phyloP scores from a whole-genome alignment of 768 basidiomycete species.

The Astraeus odoratus region DNA sequence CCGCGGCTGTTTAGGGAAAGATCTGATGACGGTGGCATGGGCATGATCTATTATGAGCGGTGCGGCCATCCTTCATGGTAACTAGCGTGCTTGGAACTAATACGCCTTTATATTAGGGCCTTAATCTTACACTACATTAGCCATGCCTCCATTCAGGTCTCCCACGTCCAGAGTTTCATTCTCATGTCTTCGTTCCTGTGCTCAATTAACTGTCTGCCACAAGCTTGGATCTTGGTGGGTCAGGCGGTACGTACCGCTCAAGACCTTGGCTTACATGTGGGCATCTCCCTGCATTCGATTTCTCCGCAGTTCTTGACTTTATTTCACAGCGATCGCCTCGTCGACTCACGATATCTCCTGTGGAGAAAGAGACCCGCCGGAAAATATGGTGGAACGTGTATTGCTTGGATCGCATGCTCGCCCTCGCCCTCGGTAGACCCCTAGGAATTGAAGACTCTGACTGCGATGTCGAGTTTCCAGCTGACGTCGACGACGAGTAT shows the following conservation, averaged over 20 bases:
- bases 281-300: conserved; percentile 24
- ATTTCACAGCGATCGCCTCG: conserved; percentile 68
- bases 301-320: conserved; percentile 11
- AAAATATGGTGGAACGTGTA: conserved; percentile 97
- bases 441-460: conserved; percentile 86
- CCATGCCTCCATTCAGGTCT: conserved; percentile 74
- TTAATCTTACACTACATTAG: conserved; percentile 90
- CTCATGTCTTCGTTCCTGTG: conserved; percentile 88
- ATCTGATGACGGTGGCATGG: conserved; percentile 76
- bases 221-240: conserved; percentile 89
- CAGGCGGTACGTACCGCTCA: conserved; percentile 87
- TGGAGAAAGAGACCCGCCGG: conserved; percentile 83
- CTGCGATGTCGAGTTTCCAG: conserved; percentile 83
- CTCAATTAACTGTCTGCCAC: conserved; percentile 88
- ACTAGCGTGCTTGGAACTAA: conserved; percentile 1
- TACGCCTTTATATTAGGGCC: conserved; percentile 42
- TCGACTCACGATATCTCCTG: conserved; percentile 56
- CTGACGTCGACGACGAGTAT: conserved; percentile 76
- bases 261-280: conserved; percentile 87
- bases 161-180: conserved; percentile 87
- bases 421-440: conserved; percentile 82
- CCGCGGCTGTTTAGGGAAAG: conserved; percentile 54
- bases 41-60: conserved; percentile 88
- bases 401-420: conserved; percentile 85
- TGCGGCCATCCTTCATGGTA: conserved; percentile 27